Base-by-base conservation (phyloP, 2,329 filamentous ascomycete species). In the Sphaerulina musiva region DNA sequence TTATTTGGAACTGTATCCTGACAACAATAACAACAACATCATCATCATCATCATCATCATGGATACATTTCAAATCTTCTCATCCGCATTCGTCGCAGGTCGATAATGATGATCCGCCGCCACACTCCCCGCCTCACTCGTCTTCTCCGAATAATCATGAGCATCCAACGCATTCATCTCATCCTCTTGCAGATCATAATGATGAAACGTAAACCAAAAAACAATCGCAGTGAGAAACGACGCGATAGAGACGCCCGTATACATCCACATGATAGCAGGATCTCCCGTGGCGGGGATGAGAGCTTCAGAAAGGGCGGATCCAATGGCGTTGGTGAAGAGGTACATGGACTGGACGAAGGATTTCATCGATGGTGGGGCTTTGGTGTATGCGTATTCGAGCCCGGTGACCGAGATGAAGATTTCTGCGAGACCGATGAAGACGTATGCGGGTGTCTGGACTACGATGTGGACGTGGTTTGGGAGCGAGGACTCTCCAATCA, bases 251-350 rank as follows among this genome's bases (percentile, higher is more conserved):
- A 69, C 55, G 8, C 66, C 66, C 17, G 62, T 65, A 54, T 68
- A 68, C 76, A 87, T 79, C 81, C 82, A 86, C 54, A 84, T 64
- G 62, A 86, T 77, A 60, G 81, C 76, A 20, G 85, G 85, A 65
- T 89, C 81, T 53, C 77, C 77, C 6, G 81, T 79, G 4, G 76
- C 70, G 0, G 83, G 81, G 1, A 81, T 77, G 10, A 87, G 71
- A 2, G 83, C 78, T 61, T 84, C 80, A 2, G 79, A 81, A 20
- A 89, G 70, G 32, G 79, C 79, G 1, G 80, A 76, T 2, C 80
- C 80, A 43, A 81, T 74, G 2, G 81, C 82, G 44, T 74, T 80
- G 39, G 80, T 84, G 57, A 84, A 74, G 53, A 83, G 73, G 62
- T 80, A 84, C n/a, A 84, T 64, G 75, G 76, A 68, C 70, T 75